A percentile compares a stretch with the other conserved stretches of the same genome.
phyloP scores from a whole-genome alignment of 2,329 filamentous ascomycete genomes.

The Nannizzia gypsea region DNA sequence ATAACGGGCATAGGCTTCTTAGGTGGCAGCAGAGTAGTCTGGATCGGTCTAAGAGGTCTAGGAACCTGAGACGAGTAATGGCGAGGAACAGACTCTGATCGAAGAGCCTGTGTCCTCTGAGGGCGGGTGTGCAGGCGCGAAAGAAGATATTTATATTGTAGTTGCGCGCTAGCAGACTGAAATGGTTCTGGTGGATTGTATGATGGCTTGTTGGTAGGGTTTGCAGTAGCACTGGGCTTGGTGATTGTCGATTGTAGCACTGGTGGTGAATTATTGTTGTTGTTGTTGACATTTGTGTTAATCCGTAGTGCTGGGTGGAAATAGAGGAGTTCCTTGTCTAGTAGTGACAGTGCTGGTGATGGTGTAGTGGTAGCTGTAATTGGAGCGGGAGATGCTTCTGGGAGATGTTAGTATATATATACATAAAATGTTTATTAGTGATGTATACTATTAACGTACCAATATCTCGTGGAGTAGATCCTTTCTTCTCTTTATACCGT shows the following conservation, averaged over 20 bases:
- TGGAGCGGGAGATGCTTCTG: background rate
- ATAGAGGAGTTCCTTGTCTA: background rate
- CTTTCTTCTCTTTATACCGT: background rate
- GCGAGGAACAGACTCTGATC: background rate
- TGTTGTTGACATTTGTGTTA: background rate
- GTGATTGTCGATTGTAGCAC: background rate
- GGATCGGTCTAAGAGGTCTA: background rate
- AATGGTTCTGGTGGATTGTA: background rate
- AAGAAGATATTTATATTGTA: slow-evolving; percentile 1
- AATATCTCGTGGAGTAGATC: background rate
- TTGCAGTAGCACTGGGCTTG: background rate
- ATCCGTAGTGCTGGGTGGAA: background rate
- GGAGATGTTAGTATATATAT: background rate
- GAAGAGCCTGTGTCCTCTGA: background rate
- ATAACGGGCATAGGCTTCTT: background rate
- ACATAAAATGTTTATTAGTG: background rate
- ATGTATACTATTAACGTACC: background rate
- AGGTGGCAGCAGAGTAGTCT: background rate
- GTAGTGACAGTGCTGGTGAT: background rate
- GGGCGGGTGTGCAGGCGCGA: background rate
- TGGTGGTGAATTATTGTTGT: background rate
- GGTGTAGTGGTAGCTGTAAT: background rate
- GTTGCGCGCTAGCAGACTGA: background rate
- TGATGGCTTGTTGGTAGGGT: background rate
- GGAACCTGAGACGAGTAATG: background rate